phyloP scores from a whole-genome alignment of 805 yeast genomes.

The Yamadazyma paraphyllophila region DNA sequence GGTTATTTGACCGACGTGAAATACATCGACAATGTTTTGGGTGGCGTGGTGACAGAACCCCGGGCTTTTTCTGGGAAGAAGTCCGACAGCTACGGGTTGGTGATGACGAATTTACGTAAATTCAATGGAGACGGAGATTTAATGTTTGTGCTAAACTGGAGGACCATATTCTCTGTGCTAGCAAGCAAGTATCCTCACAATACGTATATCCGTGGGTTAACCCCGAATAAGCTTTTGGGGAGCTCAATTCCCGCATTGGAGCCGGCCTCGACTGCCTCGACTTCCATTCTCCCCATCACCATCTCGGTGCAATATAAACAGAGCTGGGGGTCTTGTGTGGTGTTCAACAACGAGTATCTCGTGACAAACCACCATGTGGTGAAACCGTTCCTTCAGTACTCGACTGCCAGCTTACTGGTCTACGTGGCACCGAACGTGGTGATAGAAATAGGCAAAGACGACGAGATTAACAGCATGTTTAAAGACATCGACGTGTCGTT shows the following conservation, averaged over 20 bases:
- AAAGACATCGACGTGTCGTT: conserved; percentile 38
- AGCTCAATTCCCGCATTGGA: too few relatives aligned
- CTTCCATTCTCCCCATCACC: conserved; percentile 20
- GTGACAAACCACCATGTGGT: conserved; percentile 45
- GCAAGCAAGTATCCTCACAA: conserved; percentile 3
- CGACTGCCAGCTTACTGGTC: neutral
- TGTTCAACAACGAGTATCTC: conserved; percentile 27
- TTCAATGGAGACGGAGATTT: conserved; percentile 47
- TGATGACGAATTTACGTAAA: conserved; percentile 38
- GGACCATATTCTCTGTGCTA: conserved; percentile 12
- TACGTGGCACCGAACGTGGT: neutral
- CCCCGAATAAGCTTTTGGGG: neutral
- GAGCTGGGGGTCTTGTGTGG: conserved; percentile 46
- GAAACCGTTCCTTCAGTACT: conserved; percentile 13
- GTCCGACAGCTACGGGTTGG: conserved; percentile 31
- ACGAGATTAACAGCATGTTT: conserved; percentile 29
- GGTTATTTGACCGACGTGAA: conserved; percentile 37
- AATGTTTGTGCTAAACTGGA: conserved; percentile 31
- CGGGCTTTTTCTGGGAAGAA: neutral
- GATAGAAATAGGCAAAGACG: conserved; percentile 9
- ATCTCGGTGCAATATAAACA: conserved; percentile 5
- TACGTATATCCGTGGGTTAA: neutral
- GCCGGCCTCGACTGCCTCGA: conserved; percentile 11
- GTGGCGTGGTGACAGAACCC: conserved; percentile 28
- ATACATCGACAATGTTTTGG: conserved; percentile 47